These are phyloP conservation scores for Leccinum fuscescens DNA, from an alignment of 1,284 basidiomycete genomes.

Conservation along the genomic window DNA sequence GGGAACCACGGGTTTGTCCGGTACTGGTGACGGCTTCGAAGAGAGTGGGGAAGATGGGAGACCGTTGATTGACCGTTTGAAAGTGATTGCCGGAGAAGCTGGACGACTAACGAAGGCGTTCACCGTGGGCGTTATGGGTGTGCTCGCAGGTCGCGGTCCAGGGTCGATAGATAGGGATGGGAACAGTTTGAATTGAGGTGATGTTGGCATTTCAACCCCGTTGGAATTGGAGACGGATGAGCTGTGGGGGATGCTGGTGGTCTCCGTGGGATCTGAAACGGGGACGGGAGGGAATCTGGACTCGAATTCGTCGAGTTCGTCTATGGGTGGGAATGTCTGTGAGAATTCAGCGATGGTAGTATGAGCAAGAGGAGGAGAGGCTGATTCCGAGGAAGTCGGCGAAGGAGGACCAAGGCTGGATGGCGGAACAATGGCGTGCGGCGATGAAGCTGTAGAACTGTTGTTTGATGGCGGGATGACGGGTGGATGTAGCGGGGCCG, in stretches of 20 bases:
- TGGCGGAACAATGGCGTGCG: slow-evolving; percentile 62
- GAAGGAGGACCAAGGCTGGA: slow-evolving; percentile 72
- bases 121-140: slow-evolving; percentile 60
- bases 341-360: slow-evolving; percentile 52
- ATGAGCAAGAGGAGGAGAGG: slow-evolving; percentile 44
- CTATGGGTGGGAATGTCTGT: slow-evolving; percentile 68
- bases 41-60: slow-evolving; percentile 21
- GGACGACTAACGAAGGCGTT: slow-evolving; percentile 61
- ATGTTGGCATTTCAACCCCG: background rate
- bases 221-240: no score
- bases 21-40: slow-evolving; percentile 24
- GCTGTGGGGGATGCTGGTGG: no score
- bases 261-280: slow-evolving; percentile 11
- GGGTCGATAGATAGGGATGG: slow-evolving; percentile 54
- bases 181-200: slow-evolving; percentile 38
- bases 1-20: slow-evolving; percentile 44
- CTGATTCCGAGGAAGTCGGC: slow-evolving; percentile 58
- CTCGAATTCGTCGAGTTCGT: slow-evolving; percentile 63
- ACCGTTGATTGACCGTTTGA: slow-evolving; percentile 24
- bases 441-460: slow-evolving; percentile 33
- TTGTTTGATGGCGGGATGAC: slow-evolving; percentile 31
- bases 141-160: slow-evolving; percentile 63
- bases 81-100: slow-evolving; percentile 41
- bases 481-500: slow-evolving; percentile 14
- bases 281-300: slow-evolving; percentile 51